Evolutionary conservation across 2,329 filamentous ascomycete genomes (phyloP).

Genomic region (Epichloe uncinata): DNA sequence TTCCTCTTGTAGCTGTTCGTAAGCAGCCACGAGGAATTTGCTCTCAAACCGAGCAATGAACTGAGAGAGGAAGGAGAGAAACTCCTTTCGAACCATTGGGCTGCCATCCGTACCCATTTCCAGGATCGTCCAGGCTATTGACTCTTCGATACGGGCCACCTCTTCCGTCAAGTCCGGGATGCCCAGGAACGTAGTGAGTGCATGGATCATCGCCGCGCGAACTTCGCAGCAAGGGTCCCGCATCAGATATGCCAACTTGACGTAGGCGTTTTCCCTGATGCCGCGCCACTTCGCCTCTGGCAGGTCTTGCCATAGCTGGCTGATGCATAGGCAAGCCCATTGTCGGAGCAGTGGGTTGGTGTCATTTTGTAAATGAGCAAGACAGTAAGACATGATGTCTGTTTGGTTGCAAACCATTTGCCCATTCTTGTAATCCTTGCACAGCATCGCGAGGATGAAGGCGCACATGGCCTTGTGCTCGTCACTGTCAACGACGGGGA

Average conservation of each 20-base stretch:
- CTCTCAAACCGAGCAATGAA: constrained; percentile 84
- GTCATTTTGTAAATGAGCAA: constrained; percentile 70
- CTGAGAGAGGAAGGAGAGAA: constrained; percentile 84
- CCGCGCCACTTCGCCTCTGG: constrained; percentile 91
- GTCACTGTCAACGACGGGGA: constrained; percentile 76
- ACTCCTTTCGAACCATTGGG: constrained; percentile 83
- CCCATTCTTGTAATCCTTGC: constrained; percentile 84
- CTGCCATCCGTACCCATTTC: constrained; percentile 91
- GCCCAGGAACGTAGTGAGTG: constrained; percentile 84
- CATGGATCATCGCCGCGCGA: constrained; percentile 82
- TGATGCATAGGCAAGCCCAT: constrained; percentile 92
- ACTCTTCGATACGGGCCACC: constrained; percentile 81
- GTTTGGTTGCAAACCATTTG: constrained; percentile 84
- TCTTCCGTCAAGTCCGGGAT: constrained; percentile 88
- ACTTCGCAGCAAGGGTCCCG: constrained; percentile 87
- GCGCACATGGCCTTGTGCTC: constrained; percentile 99
- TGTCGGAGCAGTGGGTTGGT: constrained; percentile 83
- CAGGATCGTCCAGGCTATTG: constrained; percentile 75
- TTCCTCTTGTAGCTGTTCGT: constrained; percentile 80
- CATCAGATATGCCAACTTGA: constrained; percentile 65
- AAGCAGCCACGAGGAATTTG: constrained; percentile 84
- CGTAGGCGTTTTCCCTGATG: constrained; percentile 81
- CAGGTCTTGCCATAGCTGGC: constrained; percentile 84
- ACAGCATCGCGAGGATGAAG: constrained; percentile 94
- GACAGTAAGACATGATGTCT: constrained; percentile 79